Conservation (phyloP, 129 eudicot species). For the Tagetes patula region DNA sequence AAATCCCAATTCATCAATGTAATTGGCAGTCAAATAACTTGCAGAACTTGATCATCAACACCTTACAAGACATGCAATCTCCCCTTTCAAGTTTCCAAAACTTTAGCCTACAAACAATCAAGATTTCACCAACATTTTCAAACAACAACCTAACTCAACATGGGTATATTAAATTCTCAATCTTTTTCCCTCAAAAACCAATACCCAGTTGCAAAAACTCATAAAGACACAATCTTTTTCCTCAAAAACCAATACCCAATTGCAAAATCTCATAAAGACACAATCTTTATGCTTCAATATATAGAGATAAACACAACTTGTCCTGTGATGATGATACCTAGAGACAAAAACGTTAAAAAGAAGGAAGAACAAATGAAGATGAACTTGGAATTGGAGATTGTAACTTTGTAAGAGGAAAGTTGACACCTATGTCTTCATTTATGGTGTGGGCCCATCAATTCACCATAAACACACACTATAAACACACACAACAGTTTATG, state of each 20-base stretch:
- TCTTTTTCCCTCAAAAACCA: conserved; percentile 13
- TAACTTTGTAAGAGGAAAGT: conserved; percentile 23
- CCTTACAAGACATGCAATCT: conserved; percentile 41
- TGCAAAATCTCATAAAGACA: conserved; percentile 14
- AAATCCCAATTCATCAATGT: conserved; percentile 20
- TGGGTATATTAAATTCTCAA: conserved; percentile 27
- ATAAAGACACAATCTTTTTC: conserved; percentile 9
- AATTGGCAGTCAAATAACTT: conserved; percentile 35
- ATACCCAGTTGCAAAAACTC: conserved; percentile 7
- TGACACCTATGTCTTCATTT: conserved; percentile 31
- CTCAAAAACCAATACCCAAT: conserved; percentile 12
- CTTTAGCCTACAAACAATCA: conserved; percentile 1
- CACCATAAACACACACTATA: conserved; percentile 24
- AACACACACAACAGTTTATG: conserved; percentile 24
- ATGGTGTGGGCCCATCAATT: conserved; percentile 33
- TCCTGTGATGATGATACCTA: conserved; percentile 17
- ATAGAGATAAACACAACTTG: too few species aligned
- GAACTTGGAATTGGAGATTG: conserved; percentile 12
- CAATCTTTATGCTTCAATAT: conserved; percentile 21
- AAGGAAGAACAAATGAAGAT: conserved; percentile 29
- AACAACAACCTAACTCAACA: conserved; percentile 16
- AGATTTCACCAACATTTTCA: conserved; percentile 3
- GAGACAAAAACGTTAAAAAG: conserved; percentile 21
- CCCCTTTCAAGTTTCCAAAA: conserved; percentile 31
- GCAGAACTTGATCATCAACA: conserved; percentile 36